A percentile compares a stretch with the other conserved stretches of the same genome.
Evolutionary conservation across 257 asterid species (phyloP).

Genomic region (Cruciata laevipes): DNA sequence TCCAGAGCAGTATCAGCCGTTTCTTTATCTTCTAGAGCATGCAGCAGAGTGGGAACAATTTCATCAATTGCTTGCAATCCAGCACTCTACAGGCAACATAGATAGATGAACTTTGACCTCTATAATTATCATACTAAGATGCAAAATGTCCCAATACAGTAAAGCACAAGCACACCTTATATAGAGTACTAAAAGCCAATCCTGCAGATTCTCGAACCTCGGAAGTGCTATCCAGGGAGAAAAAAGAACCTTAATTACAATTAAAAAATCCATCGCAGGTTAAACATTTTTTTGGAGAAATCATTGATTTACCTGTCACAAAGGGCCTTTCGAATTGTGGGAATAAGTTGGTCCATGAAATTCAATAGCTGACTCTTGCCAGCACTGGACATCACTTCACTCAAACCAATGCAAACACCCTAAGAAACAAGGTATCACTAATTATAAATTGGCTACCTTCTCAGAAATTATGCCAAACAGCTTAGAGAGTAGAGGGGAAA

Average conservation of each 20-base stretch:
- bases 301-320: conserved; percentile 71
- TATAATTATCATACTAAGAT: neutral
- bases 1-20: conserved; percentile 96
- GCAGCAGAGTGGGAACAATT: conserved; percentile 94
- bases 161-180: conserved; percentile 52
- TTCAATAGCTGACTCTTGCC: conserved; percentile 88
- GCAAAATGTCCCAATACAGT: conserved; percentile 2
- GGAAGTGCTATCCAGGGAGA: conserved; percentile 35
- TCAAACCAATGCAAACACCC: conserved; percentile 98
- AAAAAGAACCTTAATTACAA: conserved; percentile 10
- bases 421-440: conserved; percentile 26
- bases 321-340: conserved; percentile 91
- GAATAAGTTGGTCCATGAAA: conserved; percentile 87
- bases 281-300: conserved; percentile 19
- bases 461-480: neutral
- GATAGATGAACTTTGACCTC: neutral
- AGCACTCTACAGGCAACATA: conserved; percentile 58
- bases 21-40: conserved; percentile 84
- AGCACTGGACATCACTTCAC: conserved; percentile 98
- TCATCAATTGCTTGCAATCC: conserved; percentile 99
- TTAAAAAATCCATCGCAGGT: conserved; percentile 3
- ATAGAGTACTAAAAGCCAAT: conserved; percentile 89
- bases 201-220: conserved; percentile 99
- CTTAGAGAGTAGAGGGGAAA: neutral
- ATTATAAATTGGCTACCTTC: conserved; percentile 1